Evolutionary conservation across 1,139 yeast genomes (phyloP), one percentile per base, ranked within the genome.

Genomic region (Zygotorulaspora mrakii): DNA sequence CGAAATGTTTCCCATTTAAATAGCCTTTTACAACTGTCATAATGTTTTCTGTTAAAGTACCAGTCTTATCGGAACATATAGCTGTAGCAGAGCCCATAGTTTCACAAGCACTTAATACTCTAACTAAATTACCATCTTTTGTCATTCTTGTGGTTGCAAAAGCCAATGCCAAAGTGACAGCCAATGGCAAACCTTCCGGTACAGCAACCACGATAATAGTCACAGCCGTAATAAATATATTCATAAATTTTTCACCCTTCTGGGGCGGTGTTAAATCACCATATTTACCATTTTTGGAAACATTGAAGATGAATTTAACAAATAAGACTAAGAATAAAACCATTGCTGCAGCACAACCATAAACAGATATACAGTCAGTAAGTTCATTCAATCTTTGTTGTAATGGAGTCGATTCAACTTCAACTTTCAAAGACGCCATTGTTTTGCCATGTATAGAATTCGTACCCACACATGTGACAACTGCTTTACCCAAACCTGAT

Each of bases 21-120:
- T 76, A 69, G 5, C 91, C 95, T 42, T 74, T 75, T 7, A 87
- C 95, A 9, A 91, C 86, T 33, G 89, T 77, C 98, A 91, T 91
- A 55, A 73, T 73, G 63, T 91, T 91, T 63, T 88, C 94, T 1
- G 98, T 91, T 43, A 91, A 73, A 9, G 98, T 91, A 45, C 98
- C 98, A 1, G 98, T 91, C 63, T 91, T 91, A 67, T 91, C 99
- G 0, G 97, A 87, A 64, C 98, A 94, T 38, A 91, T 74, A 3
- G 96, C 91, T 10, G 98, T 91, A 2, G 97, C 98, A 33, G 95
- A 89, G 35, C 99, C 98, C 98, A 91, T 91, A 11, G 96, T 91
- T 65, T 91, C 99, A 73, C 98, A 91, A 34, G 95, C 82, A 56
- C 81, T 82, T 53, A 91, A 72, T 5, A 87, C 95, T 54, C 98